Evolutionary conservation across 192 early-diverging fungal genomes (phyloP).

Genomic region (Coemansia asiatica): DNA sequence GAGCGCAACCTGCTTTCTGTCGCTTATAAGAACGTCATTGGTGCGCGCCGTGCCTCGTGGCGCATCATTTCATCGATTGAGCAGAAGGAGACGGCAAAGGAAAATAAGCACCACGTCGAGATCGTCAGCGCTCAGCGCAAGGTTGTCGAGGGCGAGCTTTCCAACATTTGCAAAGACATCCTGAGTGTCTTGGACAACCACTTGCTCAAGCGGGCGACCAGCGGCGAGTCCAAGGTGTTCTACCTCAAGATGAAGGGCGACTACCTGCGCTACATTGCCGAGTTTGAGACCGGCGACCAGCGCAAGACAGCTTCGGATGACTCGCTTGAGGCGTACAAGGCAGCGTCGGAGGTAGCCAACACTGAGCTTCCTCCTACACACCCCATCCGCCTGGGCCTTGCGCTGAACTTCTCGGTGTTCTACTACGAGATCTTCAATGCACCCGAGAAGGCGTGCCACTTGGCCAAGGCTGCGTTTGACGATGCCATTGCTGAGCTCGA

Average conservation of each 20-base stretch:
- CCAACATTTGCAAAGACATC: slow-evolving; percentile 94
- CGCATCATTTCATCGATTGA: slow-evolving; percentile 99
- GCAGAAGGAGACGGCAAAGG: slow-evolving; percentile 96
- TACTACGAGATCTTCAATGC: slow-evolving; percentile 99
- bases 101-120: slow-evolving; percentile 84
- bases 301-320: slow-evolving; percentile 79
- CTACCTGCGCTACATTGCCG: slow-evolving; percentile 98
- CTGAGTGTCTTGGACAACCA: slow-evolving; percentile 88
- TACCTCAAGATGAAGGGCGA: slow-evolving; percentile 99
- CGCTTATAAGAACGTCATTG: slow-evolving; percentile 98
- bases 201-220: slow-evolving; percentile 86
- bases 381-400: slow-evolving; percentile 97
- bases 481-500: slow-evolving; percentile 99
- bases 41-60: slow-evolving; percentile 98
- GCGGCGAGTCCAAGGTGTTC: slow-evolving; percentile 98
- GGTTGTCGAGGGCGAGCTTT: slow-evolving; percentile 94
- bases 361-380: slow-evolving; percentile 95
- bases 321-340: slow-evolving; percentile 93
- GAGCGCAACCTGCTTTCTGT: slow-evolving; percentile 97
- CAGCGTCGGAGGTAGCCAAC: slow-evolving; percentile 91
- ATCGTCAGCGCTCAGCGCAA: slow-evolving; percentile 92
- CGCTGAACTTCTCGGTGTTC: slow-evolving; percentile 98
- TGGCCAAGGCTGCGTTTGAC: slow-evolving; percentile 87
- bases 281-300: slow-evolving; percentile 88
- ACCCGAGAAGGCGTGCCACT: slow-evolving; percentile 93